Base-by-base conservation (phyloP, 805 yeast species). In the Scheffersomyces lignosus region DNA sequence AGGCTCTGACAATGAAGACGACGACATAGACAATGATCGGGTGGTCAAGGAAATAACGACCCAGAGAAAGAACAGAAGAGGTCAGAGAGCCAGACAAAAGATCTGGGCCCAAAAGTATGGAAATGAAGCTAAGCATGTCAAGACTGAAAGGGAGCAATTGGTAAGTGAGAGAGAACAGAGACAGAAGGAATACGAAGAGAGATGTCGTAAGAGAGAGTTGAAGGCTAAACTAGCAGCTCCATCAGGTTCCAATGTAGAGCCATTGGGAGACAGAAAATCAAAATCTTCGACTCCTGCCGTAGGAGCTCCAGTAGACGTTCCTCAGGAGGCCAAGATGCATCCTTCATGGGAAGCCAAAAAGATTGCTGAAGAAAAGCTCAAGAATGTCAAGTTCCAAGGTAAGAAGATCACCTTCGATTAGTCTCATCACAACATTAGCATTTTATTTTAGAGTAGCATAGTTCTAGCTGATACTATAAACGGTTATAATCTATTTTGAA, bases 311-410 rank as follows among this genome's bases (percentile, higher is more conserved):
- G 10, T 7, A 7, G 24, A 20, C 10, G 10, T 10, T 10, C 45
- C 34, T 7, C 39, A 17, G 4, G 41, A 36, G 22, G 39, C 41
- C 26, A 41, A 36, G 15, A 38, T 85, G 46, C 99, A 93, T 76
- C 99, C 99, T n/a, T 93, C 99, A 2, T 93, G 99, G 99, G 82
- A 78, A 50, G 99, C 99, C 15, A 87, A 86, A 67, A 80, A 77
- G 66, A 63, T 75, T 45, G 86, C 81, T 18, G 84, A 86, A 53
- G 85, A 83, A 48, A 77, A 78, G 34, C 58, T 70, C 45, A 77
- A 79, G 62, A 76, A 78, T 39, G 81, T 73, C 33, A 79, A 81
- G 56, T 89, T 89, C 56, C 60, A 70, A 34, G 99, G 99, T 56
- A 90, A 88, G 65, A 91, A 90, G 70, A 75, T 85, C 48, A 80